These are phyloP conservation scores for Petunia hybrid DNA, from an alignment of 305 asterid species.

Conservation along the genomic window DNA sequence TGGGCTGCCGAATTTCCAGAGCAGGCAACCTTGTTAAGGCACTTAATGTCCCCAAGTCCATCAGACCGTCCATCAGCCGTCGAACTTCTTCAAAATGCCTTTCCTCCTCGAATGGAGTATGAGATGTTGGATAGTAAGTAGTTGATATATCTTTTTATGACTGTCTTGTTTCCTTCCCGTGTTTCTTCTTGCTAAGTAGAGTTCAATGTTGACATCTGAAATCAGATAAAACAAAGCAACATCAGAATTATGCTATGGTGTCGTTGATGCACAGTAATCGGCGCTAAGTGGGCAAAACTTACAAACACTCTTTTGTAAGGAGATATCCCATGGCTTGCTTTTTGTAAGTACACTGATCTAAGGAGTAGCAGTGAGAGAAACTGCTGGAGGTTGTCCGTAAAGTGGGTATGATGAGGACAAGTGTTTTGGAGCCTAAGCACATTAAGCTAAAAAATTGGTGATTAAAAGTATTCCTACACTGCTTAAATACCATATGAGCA, in stretches of 20 bases:
- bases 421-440: background rate
- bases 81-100: constrained; percentile 90
- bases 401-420: constrained; percentile 17
- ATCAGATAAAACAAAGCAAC: constrained; percentile 12
- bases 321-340: constrained; percentile 18
- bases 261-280: background rate
- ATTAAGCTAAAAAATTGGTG: background rate
- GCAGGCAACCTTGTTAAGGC: constrained; percentile 79
- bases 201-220: constrained; percentile 13
- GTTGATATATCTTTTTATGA: constrained; percentile 26
- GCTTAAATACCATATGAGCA: constrained; percentile 19
- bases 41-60: constrained; percentile 85
- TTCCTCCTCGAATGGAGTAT: constrained; percentile 95
- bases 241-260: constrained; percentile 16
- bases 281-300: constrained; percentile 9
- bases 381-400: background rate
- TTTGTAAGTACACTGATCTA: constrained; percentile 6
- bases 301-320: constrained; percentile 18
- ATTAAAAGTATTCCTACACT: background rate
- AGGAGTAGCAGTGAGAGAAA: constrained; percentile 3
- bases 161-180: background rate
- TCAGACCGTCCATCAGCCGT: constrained; percentile 96
- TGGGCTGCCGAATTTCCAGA: constrained; percentile 88
- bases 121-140: constrained; percentile 90
- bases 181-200: constrained; percentile 21